Conservation (phyloP, 2,329 filamentous ascomycete genomes). For the Talaromyces amestolkiae region DNA sequence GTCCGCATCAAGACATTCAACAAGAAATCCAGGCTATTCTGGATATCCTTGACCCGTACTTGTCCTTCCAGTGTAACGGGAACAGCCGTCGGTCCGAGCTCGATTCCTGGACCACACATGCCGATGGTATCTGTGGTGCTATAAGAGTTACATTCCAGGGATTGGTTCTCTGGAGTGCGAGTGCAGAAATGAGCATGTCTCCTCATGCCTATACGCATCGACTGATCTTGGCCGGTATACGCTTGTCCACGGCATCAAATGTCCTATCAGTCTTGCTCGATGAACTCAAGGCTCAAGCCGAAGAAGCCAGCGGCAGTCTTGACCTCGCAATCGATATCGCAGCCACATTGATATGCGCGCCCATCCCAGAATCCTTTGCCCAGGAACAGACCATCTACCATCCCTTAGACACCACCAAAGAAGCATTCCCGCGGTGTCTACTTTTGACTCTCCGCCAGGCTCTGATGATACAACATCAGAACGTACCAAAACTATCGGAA, state of each 20-base stretch:
- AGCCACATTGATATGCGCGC: slow-evolving; percentile 43
- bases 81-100: slow-evolving; percentile 50
- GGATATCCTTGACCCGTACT: slow-evolving; percentile 50
- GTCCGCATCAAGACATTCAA: slow-evolving; percentile 1
- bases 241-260: slow-evolving; percentile 40
- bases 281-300: slow-evolving; percentile 43
- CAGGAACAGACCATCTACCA: slow-evolving; percentile 38
- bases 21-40: slow-evolving; percentile 53
- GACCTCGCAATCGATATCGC: slow-evolving; percentile 46
- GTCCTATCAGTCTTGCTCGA: slow-evolving; percentile 41
- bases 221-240: slow-evolving; percentile 47
- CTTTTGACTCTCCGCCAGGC: slow-evolving; percentile 44
- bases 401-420: slow-evolving; percentile 33
- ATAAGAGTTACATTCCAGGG: slow-evolving; percentile 53
- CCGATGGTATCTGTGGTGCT: slow-evolving; percentile 47
- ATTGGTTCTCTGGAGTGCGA: slow-evolving; percentile 53
- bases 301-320: slow-evolving; percentile 34
- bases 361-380: slow-evolving; percentile 40
- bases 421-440: slow-evolving; percentile 32
- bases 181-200: slow-evolving; percentile 51
- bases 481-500: slow-evolving; percentile 41
- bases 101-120: slow-evolving; percentile 51
- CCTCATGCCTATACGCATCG: slow-evolving; percentile 57
- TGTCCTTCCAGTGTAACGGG: slow-evolving; percentile 51
- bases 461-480: slow-evolving; percentile 38